Conservation (phyloP, 352 stramenopile species). For the Globisporangium uncinulatum region DNA sequence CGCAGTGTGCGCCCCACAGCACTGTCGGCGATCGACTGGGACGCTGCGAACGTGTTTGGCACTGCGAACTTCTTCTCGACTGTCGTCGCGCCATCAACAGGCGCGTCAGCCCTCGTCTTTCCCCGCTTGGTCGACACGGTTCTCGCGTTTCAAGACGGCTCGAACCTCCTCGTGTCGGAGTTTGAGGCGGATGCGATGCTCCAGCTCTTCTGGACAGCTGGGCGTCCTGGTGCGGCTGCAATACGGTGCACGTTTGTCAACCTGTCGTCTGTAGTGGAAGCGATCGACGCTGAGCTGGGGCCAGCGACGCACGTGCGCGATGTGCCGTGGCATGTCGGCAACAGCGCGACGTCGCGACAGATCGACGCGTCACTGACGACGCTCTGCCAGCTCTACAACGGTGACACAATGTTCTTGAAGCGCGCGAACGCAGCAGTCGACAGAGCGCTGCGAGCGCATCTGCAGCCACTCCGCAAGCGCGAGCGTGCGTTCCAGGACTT, state of each 20-base stretch:
- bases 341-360: background rate
- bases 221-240: background rate
- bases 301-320: background rate
- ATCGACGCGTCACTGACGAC: background rate
- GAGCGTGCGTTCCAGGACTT: slow-evolving; percentile 3
- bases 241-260: background rate
- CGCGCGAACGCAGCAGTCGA: slow-evolving; percentile 17
- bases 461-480: slow-evolving; percentile 5
- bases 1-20: background rate
- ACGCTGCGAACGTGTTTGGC: slow-evolving; percentile 19
- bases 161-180: slow-evolving; percentile 9
- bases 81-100: background rate
- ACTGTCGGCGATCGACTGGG: slow-evolving; percentile 24
- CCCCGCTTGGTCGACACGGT: slow-evolving; percentile 30
- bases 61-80: slow-evolving; percentile 47
- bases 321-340: slow-evolving; percentile 1
- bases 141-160: slow-evolving; percentile 32
- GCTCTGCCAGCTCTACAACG: slow-evolving; percentile 28
- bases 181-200: slow-evolving; percentile 10
- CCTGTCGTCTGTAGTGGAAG: background rate
- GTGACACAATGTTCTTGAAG: slow-evolving; percentile 30
- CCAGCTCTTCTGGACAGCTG: background rate
- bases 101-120: slow-evolving; percentile 15
- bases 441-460: background rate
- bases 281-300: background rate